Evolutionary conservation across 176 grass and related monocot species (phyloP).

Genomic region (Melocanna baccifera): DNA sequence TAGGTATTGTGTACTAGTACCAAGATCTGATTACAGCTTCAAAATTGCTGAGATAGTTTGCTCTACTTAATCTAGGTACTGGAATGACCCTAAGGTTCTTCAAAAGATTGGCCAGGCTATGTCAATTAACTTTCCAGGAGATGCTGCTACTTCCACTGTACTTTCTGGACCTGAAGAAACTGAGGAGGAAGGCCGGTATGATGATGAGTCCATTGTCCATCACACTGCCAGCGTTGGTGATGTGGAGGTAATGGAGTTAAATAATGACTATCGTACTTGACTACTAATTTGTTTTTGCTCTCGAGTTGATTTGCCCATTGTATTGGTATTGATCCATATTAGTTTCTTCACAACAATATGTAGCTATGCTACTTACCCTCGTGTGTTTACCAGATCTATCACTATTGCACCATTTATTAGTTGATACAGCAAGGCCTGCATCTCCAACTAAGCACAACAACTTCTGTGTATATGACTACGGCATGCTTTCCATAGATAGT

Average conservation of each 20-base stretch:
- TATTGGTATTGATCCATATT: background rate
- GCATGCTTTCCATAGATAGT: background rate
- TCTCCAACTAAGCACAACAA: background rate
- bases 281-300: background rate
- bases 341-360: background rate
- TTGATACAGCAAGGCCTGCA: background rate
- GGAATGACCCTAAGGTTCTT: slow-evolving; percentile 92
- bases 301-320: background rate
- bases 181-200: slow-evolving; percentile 54
- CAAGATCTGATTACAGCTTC: background rate
- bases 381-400: background rate
- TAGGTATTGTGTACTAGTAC: slow-evolving; percentile 28
- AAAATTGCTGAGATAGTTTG: slow-evolving; percentile 17
- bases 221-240: slow-evolving; percentile 84
- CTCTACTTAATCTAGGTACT: slow-evolving; percentile 62
- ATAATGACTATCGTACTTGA: background rate
- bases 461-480: background rate
- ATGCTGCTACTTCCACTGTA: slow-evolving; percentile 44
- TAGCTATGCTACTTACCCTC: background rate
- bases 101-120: slow-evolving; percentile 93
- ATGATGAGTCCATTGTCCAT: slow-evolving; percentile 88
- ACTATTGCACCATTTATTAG: background rate
- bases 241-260: slow-evolving; percentile 58
- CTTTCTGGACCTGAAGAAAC: slow-evolving; percentile 68
- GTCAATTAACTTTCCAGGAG: slow-evolving; percentile 59